These are phyloP conservation scores for Ceratobasidium sp. DNA, from an alignment of 1,284 basidiomycete species.

Conservation along the genomic window DNA sequence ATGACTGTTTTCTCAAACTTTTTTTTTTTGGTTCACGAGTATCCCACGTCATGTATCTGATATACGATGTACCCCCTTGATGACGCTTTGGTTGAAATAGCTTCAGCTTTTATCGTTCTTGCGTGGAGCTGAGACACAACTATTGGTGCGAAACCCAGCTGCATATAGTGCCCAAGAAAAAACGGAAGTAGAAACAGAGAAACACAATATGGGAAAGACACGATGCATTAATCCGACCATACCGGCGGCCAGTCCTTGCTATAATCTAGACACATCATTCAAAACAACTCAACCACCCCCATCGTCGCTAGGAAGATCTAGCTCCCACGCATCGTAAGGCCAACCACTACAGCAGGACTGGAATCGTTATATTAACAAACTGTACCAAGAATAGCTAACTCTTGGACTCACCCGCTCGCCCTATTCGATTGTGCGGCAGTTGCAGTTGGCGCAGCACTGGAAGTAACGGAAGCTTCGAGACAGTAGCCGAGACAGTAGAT, in stretches of 20 bases:
- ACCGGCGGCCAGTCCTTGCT: slow-evolving; percentile 1
- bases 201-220: slow-evolving; percentile 2
- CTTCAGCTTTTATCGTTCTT: no score
- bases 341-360: slow-evolving; percentile 14
- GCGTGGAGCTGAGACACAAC: neutral
- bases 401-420: neutral
- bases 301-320: neutral
- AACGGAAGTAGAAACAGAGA: neutral
- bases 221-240: slow-evolving; percentile 29
- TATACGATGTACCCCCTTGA: neutral
- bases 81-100: no score
- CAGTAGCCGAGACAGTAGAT: no score
- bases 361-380: neutral
- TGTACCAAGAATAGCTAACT: neutral
- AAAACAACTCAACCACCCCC: neutral
- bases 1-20: neutral
- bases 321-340: slow-evolving; percentile 4
- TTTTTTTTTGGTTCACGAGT: slow-evolving; percentile 7
- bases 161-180: neutral
- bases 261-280: slow-evolving; percentile 1
- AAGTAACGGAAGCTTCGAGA: no score
- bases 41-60: neutral
- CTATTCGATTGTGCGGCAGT: slow-evolving; percentile 3
- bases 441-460: neutral
- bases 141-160: neutral